Conservation (phyloP, 257 asterid genomes). For the Verbascum thapsus region DNA sequence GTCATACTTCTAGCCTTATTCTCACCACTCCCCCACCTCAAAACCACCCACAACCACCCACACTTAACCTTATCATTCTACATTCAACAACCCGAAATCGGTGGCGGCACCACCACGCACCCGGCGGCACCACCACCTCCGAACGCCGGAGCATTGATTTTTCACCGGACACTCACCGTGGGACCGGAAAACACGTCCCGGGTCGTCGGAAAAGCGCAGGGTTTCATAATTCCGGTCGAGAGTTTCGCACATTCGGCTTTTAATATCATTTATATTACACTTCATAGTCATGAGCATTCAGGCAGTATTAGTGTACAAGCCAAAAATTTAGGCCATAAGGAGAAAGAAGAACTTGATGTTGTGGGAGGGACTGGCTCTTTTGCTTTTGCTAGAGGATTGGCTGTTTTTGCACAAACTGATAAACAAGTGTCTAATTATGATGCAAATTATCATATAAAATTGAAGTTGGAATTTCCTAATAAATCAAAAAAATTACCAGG, state of each 20-base stretch:
- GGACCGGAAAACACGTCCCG: slow-evolving; percentile 67
- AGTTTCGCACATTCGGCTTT: slow-evolving; percentile 67
- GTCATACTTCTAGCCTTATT: slow-evolving; percentile 69
- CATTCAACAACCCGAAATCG: slow-evolving; percentile 60
- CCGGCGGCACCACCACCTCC: slow-evolving; percentile 35
- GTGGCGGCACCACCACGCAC: slow-evolving; percentile 24
- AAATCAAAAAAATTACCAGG: slow-evolving; percentile 45
- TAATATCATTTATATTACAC: slow-evolving; percentile 76
- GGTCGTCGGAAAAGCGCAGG: slow-evolving; percentile 73
- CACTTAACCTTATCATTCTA: slow-evolving; percentile 54
- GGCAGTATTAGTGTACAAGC: slow-evolving; percentile 74
- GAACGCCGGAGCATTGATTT: slow-evolving; percentile 57
- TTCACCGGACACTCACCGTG: slow-evolving; percentile 62
- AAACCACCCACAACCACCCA: slow-evolving; percentile 28
- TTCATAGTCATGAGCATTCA: slow-evolving; percentile 43
- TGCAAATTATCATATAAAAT: slow-evolving; percentile 56
- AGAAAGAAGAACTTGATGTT: slow-evolving; percentile 50
- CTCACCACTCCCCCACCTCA: slow-evolving; percentile 60
- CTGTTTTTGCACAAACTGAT: slow-evolving; percentile 60
- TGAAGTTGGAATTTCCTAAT: slow-evolving; percentile 65
- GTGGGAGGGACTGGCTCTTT: slow-evolving; percentile 92
- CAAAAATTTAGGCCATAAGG: slow-evolving; percentile 48
- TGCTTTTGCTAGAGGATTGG: slow-evolving; percentile 82
- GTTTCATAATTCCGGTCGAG: slow-evolving; percentile 74
- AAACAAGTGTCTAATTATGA: slow-evolving; percentile 29